Evolutionary conservation across 2,329 filamentous ascomycete genomes (phyloP), one percentile per base, ranked within the genome.

Genomic region (Amesomyces nigricolor): DNA sequence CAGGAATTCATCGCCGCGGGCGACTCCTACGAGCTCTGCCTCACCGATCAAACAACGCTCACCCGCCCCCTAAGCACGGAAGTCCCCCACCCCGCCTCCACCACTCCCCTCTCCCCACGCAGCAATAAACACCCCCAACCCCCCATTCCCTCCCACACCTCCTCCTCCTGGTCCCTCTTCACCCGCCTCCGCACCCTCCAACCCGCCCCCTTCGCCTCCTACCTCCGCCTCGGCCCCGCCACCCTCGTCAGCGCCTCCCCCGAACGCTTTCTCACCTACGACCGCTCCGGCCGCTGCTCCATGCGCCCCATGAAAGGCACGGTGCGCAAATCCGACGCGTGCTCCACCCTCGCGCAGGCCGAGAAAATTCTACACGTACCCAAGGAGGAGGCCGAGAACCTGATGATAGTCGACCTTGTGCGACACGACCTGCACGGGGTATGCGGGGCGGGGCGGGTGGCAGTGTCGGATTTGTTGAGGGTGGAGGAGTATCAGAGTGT

Each of bases 391-490:
- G 92, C 92, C 0, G 92, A 97, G 74, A 97, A 97, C 66, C 79
- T 97, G 22, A 97, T 97, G 94, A 96, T 97, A 64, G 91, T 96
- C 2, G 92, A 97, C 69, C 78, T 97, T 1, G 94, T 96, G n/a
- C 82, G 92, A 0, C 92, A 97, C 67, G 92, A 97, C 69, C 76
- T 97, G 11, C 88, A 95, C 70, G 83, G 86, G n/a, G 85, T 95
- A 8, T 89, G 87, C 58, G 89, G 88, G 5, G 80, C 87, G 1
- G 85, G 84, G 0, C 80, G 81, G 56, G 90, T 96, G 1, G 69
- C 73, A 5, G 90, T 96, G 1, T 82, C 85, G 13, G 86, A 90
- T 53, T 75, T 96, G 22, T 87, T 96, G 74, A 81, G 85, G 56
- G 87, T 97, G 0, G 91, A 96, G 70, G 91, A 96, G 67, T 95